Percentiles rank a stretch among this genome's conserved stretches.
Conservation (phyloP, 1,284 basidiomycete genomes). For the Trichosporon inkin region DNA sequence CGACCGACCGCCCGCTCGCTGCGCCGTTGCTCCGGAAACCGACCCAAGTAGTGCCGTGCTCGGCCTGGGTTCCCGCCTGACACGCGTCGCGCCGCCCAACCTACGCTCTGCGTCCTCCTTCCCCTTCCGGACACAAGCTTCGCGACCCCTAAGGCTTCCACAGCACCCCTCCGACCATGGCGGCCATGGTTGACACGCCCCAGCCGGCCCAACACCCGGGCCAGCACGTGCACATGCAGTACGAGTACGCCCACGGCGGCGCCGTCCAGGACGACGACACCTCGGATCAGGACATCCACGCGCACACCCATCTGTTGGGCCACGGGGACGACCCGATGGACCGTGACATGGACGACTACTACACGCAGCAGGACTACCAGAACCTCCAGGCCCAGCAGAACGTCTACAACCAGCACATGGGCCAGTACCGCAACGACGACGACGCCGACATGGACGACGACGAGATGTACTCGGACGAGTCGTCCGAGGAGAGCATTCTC, state of each 20-base stretch:
- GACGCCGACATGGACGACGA: slow-evolving; percentile 43
- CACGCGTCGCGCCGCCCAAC: slow-evolving; percentile 6
- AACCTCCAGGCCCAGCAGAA: slow-evolving; percentile 43
- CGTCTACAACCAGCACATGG: slow-evolving; percentile 17
- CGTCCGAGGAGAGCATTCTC: slow-evolving; percentile 49
- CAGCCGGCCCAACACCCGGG: slow-evolving; percentile 11
- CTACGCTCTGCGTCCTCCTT: neutral
- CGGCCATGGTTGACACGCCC: slow-evolving; percentile 17
- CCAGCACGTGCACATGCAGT: slow-evolving; percentile 9
- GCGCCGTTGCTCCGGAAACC: neutral
- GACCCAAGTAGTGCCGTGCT: neutral
- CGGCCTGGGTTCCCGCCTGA: neutral
- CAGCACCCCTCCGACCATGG: slow-evolving; percentile 11
- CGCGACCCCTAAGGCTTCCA: neutral
- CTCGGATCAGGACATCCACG: slow-evolving; percentile 27
- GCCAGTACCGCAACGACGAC: slow-evolving; percentile 19
- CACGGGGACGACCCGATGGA: slow-evolving; percentile 24
- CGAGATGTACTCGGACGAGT: slow-evolving; percentile 39
- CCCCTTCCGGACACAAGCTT: slow-evolving; percentile 3
- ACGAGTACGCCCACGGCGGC: slow-evolving; percentile 25
- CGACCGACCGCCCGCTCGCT: neutral
- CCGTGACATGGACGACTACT: slow-evolving; percentile 22
- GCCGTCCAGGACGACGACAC: slow-evolving; percentile 39
- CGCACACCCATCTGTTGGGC: slow-evolving; percentile 1
- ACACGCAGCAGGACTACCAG: slow-evolving; percentile 21